Percentiles rank a stretch among this genome's conserved stretches.
Conservation (phyloP, 1,139 yeast species). For the Debaryomyces coudertii region DNA sequence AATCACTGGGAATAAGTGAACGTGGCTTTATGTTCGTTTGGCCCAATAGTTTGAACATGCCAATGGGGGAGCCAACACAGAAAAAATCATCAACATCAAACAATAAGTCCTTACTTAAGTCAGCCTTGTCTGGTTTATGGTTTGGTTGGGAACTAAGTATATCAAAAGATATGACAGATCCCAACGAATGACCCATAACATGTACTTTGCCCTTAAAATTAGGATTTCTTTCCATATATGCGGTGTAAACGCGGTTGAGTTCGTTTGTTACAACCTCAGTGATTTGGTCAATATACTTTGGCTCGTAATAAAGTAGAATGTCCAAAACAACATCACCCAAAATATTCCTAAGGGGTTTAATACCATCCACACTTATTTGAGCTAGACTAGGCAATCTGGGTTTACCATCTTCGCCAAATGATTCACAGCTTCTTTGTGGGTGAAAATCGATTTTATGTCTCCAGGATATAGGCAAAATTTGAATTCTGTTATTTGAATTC, state of each 20-base stretch:
- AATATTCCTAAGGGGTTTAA: conserved; percentile 72
- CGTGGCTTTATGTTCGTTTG: conserved; percentile 56
- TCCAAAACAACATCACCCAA: conserved; percentile 89
- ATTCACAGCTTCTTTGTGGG: conserved; percentile 43
- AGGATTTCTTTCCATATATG: conserved; percentile 68
- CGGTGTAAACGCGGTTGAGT: conserved; percentile 67
- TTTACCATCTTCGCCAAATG: conserved; percentile 32
- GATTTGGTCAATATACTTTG: conserved; percentile 65
- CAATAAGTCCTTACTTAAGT: conserved; percentile 41
- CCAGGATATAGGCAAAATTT: conserved; percentile 81
- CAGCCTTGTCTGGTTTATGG: conserved; percentile 21
- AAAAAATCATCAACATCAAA: conserved; percentile 79
- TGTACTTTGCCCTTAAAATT: conserved; percentile 78
- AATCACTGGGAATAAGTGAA: conserved; percentile 21
- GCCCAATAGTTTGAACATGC: conserved; percentile 75
- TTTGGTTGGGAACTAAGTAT: conserved; percentile 63
- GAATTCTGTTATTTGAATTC: conserved; percentile 58
- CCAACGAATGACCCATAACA: conserved; percentile 87
- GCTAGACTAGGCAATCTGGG: conserved; percentile 62
- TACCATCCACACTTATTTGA: conserved; percentile 80
- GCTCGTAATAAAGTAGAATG: conserved; percentile 82
- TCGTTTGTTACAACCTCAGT: conserved; percentile 67
- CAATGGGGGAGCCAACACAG: conserved; percentile 88
- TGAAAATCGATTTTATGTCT: conserved; percentile 68
- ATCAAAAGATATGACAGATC: conserved; percentile 85